Base-by-base conservation (phyloP, 805 yeast species). In the Starmera quercuum region DNA sequence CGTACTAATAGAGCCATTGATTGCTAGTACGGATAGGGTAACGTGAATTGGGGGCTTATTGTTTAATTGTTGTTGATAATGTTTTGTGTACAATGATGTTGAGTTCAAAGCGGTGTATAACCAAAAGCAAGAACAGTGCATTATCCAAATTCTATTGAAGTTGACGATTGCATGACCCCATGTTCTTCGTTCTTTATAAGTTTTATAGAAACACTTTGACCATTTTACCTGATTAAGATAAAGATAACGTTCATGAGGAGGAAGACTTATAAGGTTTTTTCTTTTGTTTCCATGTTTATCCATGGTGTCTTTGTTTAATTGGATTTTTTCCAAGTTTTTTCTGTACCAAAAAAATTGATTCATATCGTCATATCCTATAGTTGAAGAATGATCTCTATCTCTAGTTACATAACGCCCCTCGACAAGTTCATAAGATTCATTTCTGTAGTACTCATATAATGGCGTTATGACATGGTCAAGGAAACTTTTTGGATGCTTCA, bases 301-400 rank as follows among this genome's bases (percentile, higher is more conserved):
- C 47, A 39, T 5, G 32, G 32, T 8, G 18, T 39, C 30, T 64
- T 65, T 7, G 68, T 56, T 47, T 21, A 81, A 51, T 2, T 59
- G 57, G 14, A 86, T 66, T 32, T 68, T 66, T 40, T 74, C 75
- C 33, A 86, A 61, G 0, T 92, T 86, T 40, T 75, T 70, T 4
- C 75, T 66, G 45, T 81, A 77, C 96, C 96, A 86, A 50, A 86
- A 86, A 25, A 82, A 61, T 49, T 86, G 95, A 51, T 86, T 86
- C 54, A 86, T 77, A 54, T 86, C 96, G 59, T 86, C 96, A 54
- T 86, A 86, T 0, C 96, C 96, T 38, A 86, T 77, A 5, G 74
- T 73, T 19, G 71, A 59, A 12, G 74, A 66, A 50, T 86, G 90
- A 49, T 82, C 90, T 36, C 65, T 71, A 39, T 75, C 80, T 9